Evolutionary conservation across 2,329 filamentous ascomycete species (phyloP).

Genomic region (Tolypocladium endophyticum): DNA sequence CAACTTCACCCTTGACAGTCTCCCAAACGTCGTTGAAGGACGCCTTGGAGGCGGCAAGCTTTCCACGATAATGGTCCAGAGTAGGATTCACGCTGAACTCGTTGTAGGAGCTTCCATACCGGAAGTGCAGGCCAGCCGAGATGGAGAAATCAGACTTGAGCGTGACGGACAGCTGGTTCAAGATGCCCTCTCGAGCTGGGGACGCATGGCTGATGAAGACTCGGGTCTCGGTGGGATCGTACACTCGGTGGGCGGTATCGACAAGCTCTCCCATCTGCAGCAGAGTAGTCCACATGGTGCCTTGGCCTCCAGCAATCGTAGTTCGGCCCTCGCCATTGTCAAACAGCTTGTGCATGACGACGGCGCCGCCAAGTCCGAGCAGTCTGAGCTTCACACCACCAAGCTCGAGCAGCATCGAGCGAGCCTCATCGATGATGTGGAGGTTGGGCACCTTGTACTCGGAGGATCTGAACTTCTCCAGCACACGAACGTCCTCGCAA

Average conservation of each 20-base stretch:
- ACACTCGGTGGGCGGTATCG: conserved; percentile 95
- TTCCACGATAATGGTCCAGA: conserved; percentile 94
- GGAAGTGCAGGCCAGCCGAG: conserved; percentile 93
- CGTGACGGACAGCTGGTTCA: conserved; percentile 95
- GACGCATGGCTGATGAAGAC: conserved; percentile 96
- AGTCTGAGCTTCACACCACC: conserved; percentile 93
- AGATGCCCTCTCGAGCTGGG: conserved; percentile 85
- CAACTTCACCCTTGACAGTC: conserved; percentile 91
- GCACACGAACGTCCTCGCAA: conserved; percentile 92
- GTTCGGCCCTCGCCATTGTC: conserved; percentile 97
- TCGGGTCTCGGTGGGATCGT: conserved; percentile 94
- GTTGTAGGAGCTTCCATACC: conserved; percentile 98
- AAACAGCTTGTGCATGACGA: conserved; percentile 99
- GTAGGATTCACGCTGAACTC: conserved; percentile 99
- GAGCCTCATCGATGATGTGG: conserved; percentile 96
- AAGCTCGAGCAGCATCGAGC: conserved; percentile 87
- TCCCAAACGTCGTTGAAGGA: conserved; percentile 99
- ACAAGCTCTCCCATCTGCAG: conserved; percentile 97
- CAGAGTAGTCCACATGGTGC: conserved; percentile 98
- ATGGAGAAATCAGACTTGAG: conserved; percentile 98
- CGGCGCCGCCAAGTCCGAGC: conserved; percentile 85
- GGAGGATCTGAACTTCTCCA: conserved; percentile 94
- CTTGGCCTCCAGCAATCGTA: conserved; percentile 94
- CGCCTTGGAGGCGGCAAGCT: conserved; percentile 93
- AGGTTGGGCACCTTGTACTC: conserved; percentile 98